Percentiles rank a stretch among this genome's conserved stretches.
Conservation (phyloP, 2,329 filamentous ascomycete genomes). For the Claviceps cyperi region DNA sequence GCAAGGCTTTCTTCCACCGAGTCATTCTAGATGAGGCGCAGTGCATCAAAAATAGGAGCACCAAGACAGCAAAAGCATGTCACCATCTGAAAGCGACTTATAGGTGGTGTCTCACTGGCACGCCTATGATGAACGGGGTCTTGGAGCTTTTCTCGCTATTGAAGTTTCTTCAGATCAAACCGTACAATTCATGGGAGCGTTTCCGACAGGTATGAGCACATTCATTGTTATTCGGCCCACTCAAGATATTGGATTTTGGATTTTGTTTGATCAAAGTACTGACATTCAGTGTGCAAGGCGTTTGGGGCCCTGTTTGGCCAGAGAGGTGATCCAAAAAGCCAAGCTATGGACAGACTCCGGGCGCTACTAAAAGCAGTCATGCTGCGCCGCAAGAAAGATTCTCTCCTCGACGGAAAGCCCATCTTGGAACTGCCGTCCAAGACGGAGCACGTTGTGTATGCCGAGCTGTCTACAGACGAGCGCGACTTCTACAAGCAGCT, state of each 20-base stretch:
- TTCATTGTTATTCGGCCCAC: neutral
- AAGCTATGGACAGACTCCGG: conserved; percentile 59
- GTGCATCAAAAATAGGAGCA: conserved; percentile 62
- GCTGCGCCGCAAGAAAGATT: conserved; percentile 69
- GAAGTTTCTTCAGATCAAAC: conserved; percentile 60
- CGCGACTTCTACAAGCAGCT: conserved; percentile 64
- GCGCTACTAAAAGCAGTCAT: conserved; percentile 66
- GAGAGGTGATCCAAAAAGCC: conserved; percentile 35
- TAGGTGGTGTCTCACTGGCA: conserved; percentile 69
- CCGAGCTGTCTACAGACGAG: conserved; percentile 60
- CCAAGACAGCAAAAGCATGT: conserved; percentile 58
- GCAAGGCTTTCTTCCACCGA: conserved; percentile 52
- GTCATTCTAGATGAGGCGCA: conserved; percentile 82
- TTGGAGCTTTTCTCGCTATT: conserved; percentile 66
- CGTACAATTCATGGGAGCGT: conserved; percentile 49
- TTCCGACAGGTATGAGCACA: conserved; percentile 40
- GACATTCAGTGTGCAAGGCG: conserved; percentile 9
- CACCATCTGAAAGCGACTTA: conserved; percentile 51
- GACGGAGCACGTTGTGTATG: conserved; percentile 60
- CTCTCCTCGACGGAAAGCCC: conserved; percentile 64
- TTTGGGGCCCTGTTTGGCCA: conserved; percentile 27
- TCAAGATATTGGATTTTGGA: neutral
- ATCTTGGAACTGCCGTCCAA: conserved; percentile 65
- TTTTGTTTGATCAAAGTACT: conserved; percentile 1
- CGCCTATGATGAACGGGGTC: conserved; percentile 78